Evolutionary conservation across 139 green algal species (phyloP), one percentile per base, ranked within the genome.

Genomic region (Dunaliella primolecta): DNA sequence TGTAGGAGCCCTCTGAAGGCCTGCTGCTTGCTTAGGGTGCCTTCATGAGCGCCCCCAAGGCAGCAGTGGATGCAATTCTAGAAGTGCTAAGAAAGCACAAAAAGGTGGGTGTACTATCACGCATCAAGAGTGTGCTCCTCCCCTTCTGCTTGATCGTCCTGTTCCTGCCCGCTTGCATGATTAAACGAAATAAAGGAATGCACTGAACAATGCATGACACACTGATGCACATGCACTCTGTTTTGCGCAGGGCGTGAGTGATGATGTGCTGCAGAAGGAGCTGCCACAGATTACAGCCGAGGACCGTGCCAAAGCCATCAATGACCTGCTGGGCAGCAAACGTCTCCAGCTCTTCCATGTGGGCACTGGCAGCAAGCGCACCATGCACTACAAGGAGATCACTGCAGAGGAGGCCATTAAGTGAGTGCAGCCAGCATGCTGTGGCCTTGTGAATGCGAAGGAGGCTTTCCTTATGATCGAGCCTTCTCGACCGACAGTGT

Each of bases 351-450:
- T 93, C 31, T 87, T 87, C 35, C 1, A 86, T 15, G 11, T 29
- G 34, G 85, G 84, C 27, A n/a, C n/a, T n/a, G 80, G 76, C 38
- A 77, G 64, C 36, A 82, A 82, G 78, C 78, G 78, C 78, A 64
- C 38, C 34, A 30, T 91, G 33, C 29, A 85, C 0, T 94, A 92
- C 83, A 91, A 93, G 78, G 86, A 91, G 83, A 81, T 90, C 0
- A 81, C 85, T 29, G 82, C 81, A 30, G 86, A 90, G 36, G 90
- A 93, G 70, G 87, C 88, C 36, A 85, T 75, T 46, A 92, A 91
- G 88, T 91, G 80, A 29, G 86, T 74, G 2, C 3, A n/a, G n/a
- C n/a, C n/a, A n/a, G n/a, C n/a, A n/a, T n/a, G n/a, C n/a, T n/a
- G n/a, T n/a, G n/a, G n/a, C n/a, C n/a, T n/a, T n/a, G n/a, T n/a